These are phyloP conservation scores for Pythium vanterpoolii DNA, from an alignment of 352 stramenopile species.

Conservation along the genomic window DNA sequence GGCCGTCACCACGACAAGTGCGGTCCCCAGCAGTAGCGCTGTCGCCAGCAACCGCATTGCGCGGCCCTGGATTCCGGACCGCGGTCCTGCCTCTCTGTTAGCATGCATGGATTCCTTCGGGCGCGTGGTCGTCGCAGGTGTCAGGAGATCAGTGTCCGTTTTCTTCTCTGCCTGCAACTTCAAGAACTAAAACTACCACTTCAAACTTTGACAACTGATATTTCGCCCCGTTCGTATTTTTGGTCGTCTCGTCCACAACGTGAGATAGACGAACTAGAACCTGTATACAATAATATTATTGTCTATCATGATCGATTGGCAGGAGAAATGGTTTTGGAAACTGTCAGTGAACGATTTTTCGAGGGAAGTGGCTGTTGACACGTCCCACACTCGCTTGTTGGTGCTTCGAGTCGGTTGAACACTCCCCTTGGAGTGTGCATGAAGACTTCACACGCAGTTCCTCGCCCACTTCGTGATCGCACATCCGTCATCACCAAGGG, in stretches of 20 bases:
- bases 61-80: background rate
- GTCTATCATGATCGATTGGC: background rate
- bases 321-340: too few species aligned
- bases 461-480: too few species aligned
- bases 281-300: background rate
- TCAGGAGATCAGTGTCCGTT: background rate
- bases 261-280: background rate
- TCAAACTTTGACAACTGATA: constrained; percentile 6
- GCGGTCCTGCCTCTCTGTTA: background rate
- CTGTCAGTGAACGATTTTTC: background rate
- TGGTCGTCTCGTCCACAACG: background rate
- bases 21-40: constrained; percentile 7
- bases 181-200: background rate
- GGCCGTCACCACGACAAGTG: background rate
- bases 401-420: too few species aligned
- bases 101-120: background rate
- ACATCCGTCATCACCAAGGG: too few species aligned
- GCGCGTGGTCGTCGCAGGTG: too few species aligned
- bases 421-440: too few species aligned
- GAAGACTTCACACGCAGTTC: too few species aligned
- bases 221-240: constrained; percentile 12
- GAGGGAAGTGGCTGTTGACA: background rate
- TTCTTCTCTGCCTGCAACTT: background rate
- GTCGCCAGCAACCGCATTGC: background rate
- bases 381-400: too few species aligned